Conservation (phyloP, 2,329 filamentous ascomycete species). For the Diaporthe eres region DNA sequence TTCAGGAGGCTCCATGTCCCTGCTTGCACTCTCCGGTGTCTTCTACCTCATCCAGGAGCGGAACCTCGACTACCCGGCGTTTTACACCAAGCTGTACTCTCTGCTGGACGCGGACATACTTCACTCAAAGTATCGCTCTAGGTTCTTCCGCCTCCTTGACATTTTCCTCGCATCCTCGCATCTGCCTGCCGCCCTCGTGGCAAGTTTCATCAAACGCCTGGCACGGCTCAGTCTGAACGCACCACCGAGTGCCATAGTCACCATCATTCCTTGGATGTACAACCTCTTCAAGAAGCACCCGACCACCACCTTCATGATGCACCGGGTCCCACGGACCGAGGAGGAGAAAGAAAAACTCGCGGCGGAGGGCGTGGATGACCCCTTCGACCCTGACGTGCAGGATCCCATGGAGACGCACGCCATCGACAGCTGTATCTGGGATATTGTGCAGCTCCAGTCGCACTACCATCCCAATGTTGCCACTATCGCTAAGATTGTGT, state of each 20-base stretch:
- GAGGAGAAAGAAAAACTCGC: slow-evolving; percentile 72
- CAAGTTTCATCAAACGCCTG: slow-evolving; percentile 96
- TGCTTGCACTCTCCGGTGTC: slow-evolving; percentile 91
- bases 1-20: slow-evolving; percentile 85
- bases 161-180: slow-evolving; percentile 93
- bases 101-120: slow-evolving; percentile 87
- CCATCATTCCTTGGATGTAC: slow-evolving; percentile 93
- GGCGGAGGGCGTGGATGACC: slow-evolving; percentile 75
- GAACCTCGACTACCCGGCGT: slow-evolving; percentile 95
- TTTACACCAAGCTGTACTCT: slow-evolving; percentile 95
- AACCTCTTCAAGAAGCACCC: slow-evolving; percentile 94
- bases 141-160: slow-evolving; percentile 92
- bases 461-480: slow-evolving; percentile 99
- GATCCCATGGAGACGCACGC: slow-evolving; percentile 90
- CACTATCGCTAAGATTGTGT: slow-evolving; percentile 92
- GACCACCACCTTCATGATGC: slow-evolving; percentile 95
- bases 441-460: slow-evolving; percentile 88
- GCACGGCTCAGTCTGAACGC: slow-evolving; percentile 87
- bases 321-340: slow-evolving; percentile 76
- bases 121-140: slow-evolving; percentile 93
- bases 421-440: slow-evolving; percentile 95
- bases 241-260: slow-evolving; percentile 90
- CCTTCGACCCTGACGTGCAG: slow-evolving; percentile 80
- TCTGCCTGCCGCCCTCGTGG: slow-evolving; percentile 89
- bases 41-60: slow-evolving; percentile 95